Conservation (phyloP, 2,329 filamentous ascomycete genomes). For the Magnaporthiopsis poae region DNA sequence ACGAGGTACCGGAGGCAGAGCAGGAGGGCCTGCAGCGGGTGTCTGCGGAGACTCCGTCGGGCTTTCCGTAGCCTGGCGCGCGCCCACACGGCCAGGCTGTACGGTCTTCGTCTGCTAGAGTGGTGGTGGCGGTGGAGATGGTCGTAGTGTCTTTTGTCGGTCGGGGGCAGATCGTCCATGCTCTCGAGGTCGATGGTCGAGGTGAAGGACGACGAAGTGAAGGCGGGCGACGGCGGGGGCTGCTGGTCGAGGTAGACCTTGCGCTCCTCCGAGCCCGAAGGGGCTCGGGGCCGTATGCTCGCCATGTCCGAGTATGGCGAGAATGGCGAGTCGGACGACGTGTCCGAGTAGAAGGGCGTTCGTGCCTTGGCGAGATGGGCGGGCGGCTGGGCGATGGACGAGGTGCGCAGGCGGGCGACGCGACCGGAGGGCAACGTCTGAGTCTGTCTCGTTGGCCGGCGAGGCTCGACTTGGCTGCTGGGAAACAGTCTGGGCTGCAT, state of each 20-base stretch:
- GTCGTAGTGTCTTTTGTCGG: background rate
- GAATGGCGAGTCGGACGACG: too few relatives aligned
- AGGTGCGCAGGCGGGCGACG: too few relatives aligned
- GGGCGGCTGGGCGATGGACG: too few relatives aligned
- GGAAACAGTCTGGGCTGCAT: too few relatives aligned
- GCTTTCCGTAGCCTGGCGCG: slow-evolving; percentile 6
- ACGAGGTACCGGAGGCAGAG: slow-evolving; percentile 14
- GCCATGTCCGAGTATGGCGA: slow-evolving; percentile 2
- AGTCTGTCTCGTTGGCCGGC: too few relatives aligned
- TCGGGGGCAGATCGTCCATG: slow-evolving; percentile 1
- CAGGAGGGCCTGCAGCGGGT: background rate
- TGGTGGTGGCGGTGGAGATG: background rate
- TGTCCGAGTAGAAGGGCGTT: too few relatives aligned
- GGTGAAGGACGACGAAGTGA: slow-evolving; percentile 1
- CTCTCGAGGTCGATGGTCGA: slow-evolving; percentile 6
- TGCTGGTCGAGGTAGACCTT: slow-evolving; percentile 4
- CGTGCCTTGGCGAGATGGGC: too few relatives aligned
- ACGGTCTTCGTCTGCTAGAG: background rate
- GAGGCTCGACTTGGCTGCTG: too few relatives aligned
- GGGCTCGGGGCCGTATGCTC: background rate
- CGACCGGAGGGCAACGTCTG: too few relatives aligned
- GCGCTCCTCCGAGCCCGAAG: slow-evolving; percentile 5
- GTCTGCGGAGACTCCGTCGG: background rate
- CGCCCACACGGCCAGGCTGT: slow-evolving; percentile 2
- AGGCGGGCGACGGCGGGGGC: slow-evolving; percentile 5